Conservation (phyloP, 2,329 filamentous ascomycete species). For the Truncatella angustata region DNA sequence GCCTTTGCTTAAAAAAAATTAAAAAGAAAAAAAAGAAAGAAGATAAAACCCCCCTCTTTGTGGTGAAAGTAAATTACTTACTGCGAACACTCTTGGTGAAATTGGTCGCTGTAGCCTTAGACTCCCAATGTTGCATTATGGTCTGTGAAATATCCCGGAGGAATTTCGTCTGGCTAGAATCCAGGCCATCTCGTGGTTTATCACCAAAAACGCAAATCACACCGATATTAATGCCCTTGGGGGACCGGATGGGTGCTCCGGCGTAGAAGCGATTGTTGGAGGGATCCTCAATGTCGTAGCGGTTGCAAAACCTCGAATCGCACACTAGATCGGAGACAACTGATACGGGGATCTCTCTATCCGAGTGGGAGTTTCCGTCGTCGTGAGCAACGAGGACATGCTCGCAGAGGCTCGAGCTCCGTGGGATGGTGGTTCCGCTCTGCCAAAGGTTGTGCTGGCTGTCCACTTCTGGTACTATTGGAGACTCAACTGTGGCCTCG, state of each 20-base stretch:
- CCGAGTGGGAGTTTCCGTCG: background rate
- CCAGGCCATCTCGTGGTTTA: slow-evolving; percentile 7
- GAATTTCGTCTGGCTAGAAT: slow-evolving; percentile 4
- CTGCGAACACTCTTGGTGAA: slow-evolving; percentile 17
- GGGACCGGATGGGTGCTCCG: slow-evolving; percentile 15
- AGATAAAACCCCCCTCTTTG: background rate
- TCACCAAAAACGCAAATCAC: slow-evolving; percentile 14
- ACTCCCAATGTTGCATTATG: slow-evolving; percentile 15
- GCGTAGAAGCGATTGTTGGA: slow-evolving; percentile 19
- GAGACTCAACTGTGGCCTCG: slow-evolving; percentile 44
- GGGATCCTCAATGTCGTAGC: slow-evolving; percentile 8
- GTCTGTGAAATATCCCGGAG: slow-evolving; percentile 16
- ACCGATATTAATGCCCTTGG: slow-evolving; percentile 16
- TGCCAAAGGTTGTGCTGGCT: slow-evolving; percentile 23
- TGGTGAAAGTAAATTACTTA: background rate
- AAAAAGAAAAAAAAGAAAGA: background rate
- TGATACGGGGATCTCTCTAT: slow-evolving; percentile 26
- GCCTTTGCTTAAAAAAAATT: too few relatives aligned
- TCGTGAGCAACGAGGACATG: slow-evolving; percentile 20
- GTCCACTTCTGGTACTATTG: slow-evolving; percentile 22
- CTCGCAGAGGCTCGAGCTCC: slow-evolving; percentile 28
- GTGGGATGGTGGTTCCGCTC: slow-evolving; percentile 28
- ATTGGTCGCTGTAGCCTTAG: slow-evolving; percentile 7
- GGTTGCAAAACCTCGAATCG: slow-evolving; percentile 26
- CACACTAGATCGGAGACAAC: slow-evolving; percentile 32